phyloP scores from a whole-genome alignment of 139 green algal genomes.

The Desmodesmus armatus region DNA sequence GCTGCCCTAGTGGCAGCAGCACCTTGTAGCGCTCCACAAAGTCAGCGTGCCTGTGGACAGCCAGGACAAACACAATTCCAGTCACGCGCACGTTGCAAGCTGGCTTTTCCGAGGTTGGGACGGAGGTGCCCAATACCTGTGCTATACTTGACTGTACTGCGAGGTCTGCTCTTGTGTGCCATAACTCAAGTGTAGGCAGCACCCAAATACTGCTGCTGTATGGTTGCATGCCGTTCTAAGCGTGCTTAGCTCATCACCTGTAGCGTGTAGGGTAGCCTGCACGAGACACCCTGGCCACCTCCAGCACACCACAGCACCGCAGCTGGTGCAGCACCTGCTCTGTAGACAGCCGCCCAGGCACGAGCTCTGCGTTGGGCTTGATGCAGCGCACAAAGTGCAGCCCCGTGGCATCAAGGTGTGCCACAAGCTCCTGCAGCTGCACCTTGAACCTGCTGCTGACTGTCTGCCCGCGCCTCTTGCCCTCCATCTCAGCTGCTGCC shows the following conservation, averaged over 20 bases:
- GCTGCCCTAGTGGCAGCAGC: constrained; percentile 66
- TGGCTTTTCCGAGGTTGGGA: too few relatives aligned
- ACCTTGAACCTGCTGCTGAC: constrained; percentile 78
- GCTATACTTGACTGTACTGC: too few relatives aligned
- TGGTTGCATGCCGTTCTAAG: too few relatives aligned
- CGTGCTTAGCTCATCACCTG: too few relatives aligned
- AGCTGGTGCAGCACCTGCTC: constrained; percentile 92
- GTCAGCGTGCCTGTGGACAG: constrained; percentile 56
- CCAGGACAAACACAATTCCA: constrained; percentile 20
- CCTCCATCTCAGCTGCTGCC: constrained; percentile 38
- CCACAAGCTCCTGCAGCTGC: constrained; percentile 85
- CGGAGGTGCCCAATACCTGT: too few relatives aligned
- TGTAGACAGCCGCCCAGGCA: constrained; percentile 76
- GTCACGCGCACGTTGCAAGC: too few relatives aligned
- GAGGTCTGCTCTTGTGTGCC: too few relatives aligned
- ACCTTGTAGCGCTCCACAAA: constrained; percentile 90
- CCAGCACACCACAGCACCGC: constrained; percentile 95
- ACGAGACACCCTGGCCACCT: constrained; percentile 91
- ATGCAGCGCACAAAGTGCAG: constrained; percentile 98
- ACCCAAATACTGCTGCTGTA: too few relatives aligned
- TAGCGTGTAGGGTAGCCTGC: constrained; percentile 95
- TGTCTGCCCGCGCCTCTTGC: constrained; percentile 44
- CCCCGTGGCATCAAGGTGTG: constrained; percentile 78
- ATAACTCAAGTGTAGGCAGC: too few relatives aligned
- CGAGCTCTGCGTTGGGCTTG: constrained; percentile 90